These are phyloP conservation scores for Cunninghamia lanceolata DNA, from an alignment of 75 land plant genomes.

Conservation along the genomic window DNA sequence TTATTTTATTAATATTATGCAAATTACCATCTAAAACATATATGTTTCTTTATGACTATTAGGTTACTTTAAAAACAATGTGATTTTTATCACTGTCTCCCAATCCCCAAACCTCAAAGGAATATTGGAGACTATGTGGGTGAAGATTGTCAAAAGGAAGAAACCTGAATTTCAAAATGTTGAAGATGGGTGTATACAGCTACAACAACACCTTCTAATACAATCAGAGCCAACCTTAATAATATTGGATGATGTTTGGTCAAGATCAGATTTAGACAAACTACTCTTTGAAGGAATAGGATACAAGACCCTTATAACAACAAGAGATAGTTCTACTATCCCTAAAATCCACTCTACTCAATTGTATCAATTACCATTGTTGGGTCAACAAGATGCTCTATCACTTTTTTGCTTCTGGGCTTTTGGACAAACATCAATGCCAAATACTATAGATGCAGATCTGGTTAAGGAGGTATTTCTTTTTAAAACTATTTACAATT, in stretches of 20 bases:
- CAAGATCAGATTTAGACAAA: no score
- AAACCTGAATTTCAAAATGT: not conserved
- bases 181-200: not conserved
- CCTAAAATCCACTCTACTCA: slow-evolving; percentile 1
- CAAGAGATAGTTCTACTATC: slow-evolving; percentile 30
- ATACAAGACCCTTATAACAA: slow-evolving; percentile 40
- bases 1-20: no score
- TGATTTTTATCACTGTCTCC: slow-evolving; percentile 55
- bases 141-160: not conserved
- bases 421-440: no score
- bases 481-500: no score
- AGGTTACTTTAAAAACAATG: slow-evolving; percentile 36
- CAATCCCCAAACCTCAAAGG: slow-evolving; percentile 32
- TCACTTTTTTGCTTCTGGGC: no score
- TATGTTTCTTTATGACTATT: not conserved
- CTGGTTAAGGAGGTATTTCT: slow-evolving; percentile 45
- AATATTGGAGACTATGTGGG: slow-evolving; percentile 26
- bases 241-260: no score
- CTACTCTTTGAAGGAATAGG: not conserved
- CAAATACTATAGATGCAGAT: slow-evolving; percentile 17
- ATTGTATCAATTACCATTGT: not conserved
- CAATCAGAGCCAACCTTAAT: not conserved
- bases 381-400: no score
- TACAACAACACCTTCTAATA: not conserved
- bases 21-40: not conserved